Base-by-base conservation (phyloP, 805 yeast species). In the Tetrapisispora iriomotensis region DNA sequence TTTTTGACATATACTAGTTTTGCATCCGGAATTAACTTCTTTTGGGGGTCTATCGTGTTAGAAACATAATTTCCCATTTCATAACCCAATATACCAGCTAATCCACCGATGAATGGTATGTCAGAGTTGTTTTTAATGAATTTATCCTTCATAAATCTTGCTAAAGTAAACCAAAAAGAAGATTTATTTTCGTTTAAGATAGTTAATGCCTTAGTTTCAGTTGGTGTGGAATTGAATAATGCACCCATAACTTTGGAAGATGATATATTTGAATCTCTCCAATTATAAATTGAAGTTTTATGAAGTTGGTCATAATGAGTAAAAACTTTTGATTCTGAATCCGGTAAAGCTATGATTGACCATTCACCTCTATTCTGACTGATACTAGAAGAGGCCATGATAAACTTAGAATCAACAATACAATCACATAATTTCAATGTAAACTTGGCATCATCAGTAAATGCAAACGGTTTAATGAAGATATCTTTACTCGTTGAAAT, bases 21-120 rank as follows among this genome's bases (percentile, higher is more conserved):
- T 19, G 86, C 73, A 58, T 85, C 95, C 0, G 94, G 90, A 2
- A 74, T 70, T 6, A 36, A 27, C 10, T 22, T 6, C 18, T 34
- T 36, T 19, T 44, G 54, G 2, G 51, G 53, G 1, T 75, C 65
- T 8, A 34, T 8, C 3, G 71, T 45, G 25, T 69, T 64, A 7
- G 38, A 22, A 2, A 68, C 51, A 37, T 67, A 69, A 20, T 72
- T 71, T 0, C 95, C 95, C 62, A 83, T 90, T 56, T 90, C 98
- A 55, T 92, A 92, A 0, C 94, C 81, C 9, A 92, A 59, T 30
- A 81, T 67, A 4, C 99, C 99, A 39, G 88, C 66, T 24, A 84
- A 68, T 0, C 99, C 99, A n/a, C 98, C 97, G 41, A 77, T 64
- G 51, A 92, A 92, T 1, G 95, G 95, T 15, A 85, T 62, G 0